Conservation (phyloP, 2,329 filamentous ascomycete genomes). For the Xylaria sp. region DNA sequence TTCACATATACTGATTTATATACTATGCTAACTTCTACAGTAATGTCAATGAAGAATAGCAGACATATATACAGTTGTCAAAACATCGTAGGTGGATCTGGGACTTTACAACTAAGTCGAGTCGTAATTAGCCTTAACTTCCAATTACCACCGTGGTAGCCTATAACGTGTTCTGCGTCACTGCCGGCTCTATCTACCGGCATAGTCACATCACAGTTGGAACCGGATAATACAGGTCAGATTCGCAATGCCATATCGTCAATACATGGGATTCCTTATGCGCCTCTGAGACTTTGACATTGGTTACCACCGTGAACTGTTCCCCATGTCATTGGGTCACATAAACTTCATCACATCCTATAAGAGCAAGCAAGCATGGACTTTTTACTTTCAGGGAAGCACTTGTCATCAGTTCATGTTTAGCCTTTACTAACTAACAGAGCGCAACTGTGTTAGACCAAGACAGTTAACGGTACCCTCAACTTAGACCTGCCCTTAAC, state of each 20-base stretch:
- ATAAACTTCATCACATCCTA: slow-evolving; percentile 4
- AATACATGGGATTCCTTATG: not conserved
- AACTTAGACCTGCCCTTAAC: not conserved
- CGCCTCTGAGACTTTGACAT: not conserved
- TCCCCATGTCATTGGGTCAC: not conserved
- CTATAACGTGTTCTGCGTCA: not conserved
- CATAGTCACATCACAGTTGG: slow-evolving; percentile 9
- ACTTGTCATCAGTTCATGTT: not conserved
- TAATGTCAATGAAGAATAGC: not conserved
- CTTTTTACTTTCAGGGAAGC: not conserved
- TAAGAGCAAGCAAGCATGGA: not conserved
- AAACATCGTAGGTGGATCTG: not conserved
- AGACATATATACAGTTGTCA: no score
- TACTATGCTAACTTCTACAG: not conserved
- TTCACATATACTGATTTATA: not conserved
- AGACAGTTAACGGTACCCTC: slow-evolving; percentile 1
- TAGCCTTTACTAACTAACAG: not conserved
- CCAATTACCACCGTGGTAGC: not conserved
- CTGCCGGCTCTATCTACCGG: slow-evolving; percentile 21
- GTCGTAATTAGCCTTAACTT: not conserved
- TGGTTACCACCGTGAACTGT: not conserved
- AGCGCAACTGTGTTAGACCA: not conserved
- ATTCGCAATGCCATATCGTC: slow-evolving; percentile 17
- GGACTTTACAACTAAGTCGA: not conserved
- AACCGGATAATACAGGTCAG: slow-evolving; percentile 12